phyloP scores from a whole-genome alignment of 305 asterid species.

The Fraxinus platypoda region DNA sequence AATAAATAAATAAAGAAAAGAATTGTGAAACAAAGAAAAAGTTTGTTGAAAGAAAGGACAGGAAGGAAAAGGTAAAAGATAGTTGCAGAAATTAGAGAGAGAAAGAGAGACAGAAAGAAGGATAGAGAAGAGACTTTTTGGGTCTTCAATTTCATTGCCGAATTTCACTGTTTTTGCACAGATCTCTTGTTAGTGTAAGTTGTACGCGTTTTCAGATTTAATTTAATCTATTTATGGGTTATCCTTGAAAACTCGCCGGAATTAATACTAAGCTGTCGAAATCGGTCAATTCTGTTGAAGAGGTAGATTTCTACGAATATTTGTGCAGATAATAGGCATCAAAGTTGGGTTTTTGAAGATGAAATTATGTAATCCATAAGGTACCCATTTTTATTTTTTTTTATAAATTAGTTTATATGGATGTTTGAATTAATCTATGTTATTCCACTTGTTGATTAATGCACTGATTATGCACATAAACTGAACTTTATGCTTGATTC shows the following conservation, averaged over 20 bases:
- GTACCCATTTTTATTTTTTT: neutral
- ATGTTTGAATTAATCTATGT: neutral
- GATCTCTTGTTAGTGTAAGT: slow-evolving; percentile 27
- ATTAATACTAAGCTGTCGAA: slow-evolving; percentile 7
- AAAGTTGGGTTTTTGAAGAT: slow-evolving; percentile 15
- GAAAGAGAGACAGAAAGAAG: slow-evolving; percentile 18
- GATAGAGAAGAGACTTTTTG: slow-evolving; percentile 20
- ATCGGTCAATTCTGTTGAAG: slow-evolving; percentile 22
- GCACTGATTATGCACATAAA: neutral
- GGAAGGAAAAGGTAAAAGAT: slow-evolving; percentile 26
- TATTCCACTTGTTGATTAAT: neutral
- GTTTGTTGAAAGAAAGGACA: slow-evolving; percentile 20
- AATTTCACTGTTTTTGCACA: slow-evolving; percentile 18
- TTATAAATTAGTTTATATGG: neutral
- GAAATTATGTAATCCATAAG: slow-evolving; percentile 33
- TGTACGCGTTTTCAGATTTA: slow-evolving; percentile 15
- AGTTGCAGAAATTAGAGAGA: slow-evolving; percentile 22
- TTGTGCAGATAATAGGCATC: slow-evolving; percentile 12
- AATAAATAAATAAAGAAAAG: neutral
- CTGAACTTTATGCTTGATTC: neutral
- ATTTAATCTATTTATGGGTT: slow-evolving; percentile 13
- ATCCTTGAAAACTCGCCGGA: neutral
- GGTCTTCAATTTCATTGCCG: slow-evolving; percentile 25
- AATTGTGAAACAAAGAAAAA: slow-evolving; percentile 26
- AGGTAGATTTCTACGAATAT: neutral